Conservation (phyloP, 1,284 basidiomycete genomes). For the Leccinum griseonigrum region DNA sequence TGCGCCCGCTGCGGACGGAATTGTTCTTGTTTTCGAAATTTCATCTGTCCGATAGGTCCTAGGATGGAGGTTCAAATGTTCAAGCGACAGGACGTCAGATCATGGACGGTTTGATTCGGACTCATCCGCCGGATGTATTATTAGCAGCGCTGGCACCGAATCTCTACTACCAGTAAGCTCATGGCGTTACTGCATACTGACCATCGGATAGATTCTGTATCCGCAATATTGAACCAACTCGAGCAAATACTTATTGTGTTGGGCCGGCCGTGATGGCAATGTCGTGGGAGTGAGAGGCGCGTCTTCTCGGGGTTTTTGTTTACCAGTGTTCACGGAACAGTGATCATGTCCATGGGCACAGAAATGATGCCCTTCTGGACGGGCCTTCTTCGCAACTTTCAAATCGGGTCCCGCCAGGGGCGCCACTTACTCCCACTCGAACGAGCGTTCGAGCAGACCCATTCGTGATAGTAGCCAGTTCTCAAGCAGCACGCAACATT, state of each 20-base stretch:
- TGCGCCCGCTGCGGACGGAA: conserved; percentile 1
- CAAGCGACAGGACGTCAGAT: background rate
- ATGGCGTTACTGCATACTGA: background rate
- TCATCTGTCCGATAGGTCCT: background rate
- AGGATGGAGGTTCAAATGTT: background rate
- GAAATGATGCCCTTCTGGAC: background rate
- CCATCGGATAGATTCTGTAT: background rate
- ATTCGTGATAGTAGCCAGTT: conserved; percentile 2
- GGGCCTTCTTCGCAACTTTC: background rate
- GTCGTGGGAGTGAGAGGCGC: background rate
- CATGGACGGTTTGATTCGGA: background rate
- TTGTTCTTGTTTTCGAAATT: background rate
- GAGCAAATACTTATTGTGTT: background rate
- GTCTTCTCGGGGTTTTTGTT: background rate
- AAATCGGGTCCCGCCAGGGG: background rate
- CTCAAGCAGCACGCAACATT: conserved; percentile 10
- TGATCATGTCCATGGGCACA: background rate
- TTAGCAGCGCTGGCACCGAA: background rate
- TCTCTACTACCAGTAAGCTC: background rate
- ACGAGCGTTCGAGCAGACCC: background rate
- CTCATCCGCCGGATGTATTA: background rate
- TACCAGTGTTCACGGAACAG: background rate
- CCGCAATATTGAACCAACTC: background rate
- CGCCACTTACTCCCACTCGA: background rate
- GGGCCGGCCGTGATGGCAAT: background rate